These are phyloP conservation scores for Penicillium diatomitis DNA, from an alignment of 495 filamentous ascomycete genomes.

Conservation along the genomic window DNA sequence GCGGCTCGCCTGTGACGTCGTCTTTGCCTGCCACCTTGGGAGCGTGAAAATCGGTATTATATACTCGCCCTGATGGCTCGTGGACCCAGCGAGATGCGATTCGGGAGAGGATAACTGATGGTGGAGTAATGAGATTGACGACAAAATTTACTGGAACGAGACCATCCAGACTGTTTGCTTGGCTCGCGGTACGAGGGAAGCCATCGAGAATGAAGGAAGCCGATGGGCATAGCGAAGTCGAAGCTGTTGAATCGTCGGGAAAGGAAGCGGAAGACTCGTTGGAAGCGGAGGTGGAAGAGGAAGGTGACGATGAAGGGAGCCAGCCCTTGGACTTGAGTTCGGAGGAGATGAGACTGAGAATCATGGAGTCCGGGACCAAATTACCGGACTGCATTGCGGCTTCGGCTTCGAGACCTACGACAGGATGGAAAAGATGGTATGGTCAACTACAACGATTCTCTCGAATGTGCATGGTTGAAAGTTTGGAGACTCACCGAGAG, in stretches of 20 bases:
- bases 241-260: constrained; percentile 5
- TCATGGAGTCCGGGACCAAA: constrained; percentile 81
- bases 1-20: constrained; percentile 81
- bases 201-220: constrained; percentile 94
- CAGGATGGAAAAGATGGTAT: not conserved
- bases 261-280: constrained; percentile 5
- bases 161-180: constrained; percentile 66
- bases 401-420: constrained; percentile 77
- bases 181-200: constrained; percentile 79
- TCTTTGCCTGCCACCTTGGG: constrained; percentile 75
- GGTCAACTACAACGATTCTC: too few relatives aligned
- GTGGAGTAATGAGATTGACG: constrained; percentile 45
- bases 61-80: constrained; percentile 80
- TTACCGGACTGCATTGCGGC: constrained; percentile 72
- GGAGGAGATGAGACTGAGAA: constrained; percentile 82
- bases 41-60: constrained; percentile 86
- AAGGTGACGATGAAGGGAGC: constrained; percentile 40
- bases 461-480: too few relatives aligned
- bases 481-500: constrained; percentile 54
- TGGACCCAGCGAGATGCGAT: constrained; percentile 92
- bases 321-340: constrained; percentile 78
- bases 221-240: constrained; percentile 54
- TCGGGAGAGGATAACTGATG: constrained; percentile 72
- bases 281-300: constrained; percentile 7
- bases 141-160: constrained; percentile 89